phyloP scores from a whole-genome alignment of 2,329 filamentous ascomycete species.

The Pezicula carpinea region DNA sequence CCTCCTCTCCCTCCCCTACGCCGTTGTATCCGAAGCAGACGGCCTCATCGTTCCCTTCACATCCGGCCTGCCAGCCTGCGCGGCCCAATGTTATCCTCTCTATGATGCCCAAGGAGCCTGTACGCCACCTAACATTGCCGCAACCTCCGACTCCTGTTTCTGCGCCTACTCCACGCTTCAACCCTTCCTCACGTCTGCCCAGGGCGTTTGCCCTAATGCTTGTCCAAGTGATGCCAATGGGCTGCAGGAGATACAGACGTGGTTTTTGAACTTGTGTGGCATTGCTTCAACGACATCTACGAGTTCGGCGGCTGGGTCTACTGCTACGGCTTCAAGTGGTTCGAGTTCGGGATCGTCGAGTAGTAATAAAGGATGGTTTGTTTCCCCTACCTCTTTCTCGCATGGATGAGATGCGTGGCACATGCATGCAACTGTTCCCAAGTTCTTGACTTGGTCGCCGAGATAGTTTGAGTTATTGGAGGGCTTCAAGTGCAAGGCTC shows the following conservation, averaged over 20 bases:
- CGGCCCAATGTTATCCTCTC: conserved; percentile 52
- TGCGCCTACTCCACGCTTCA: conserved; percentile 60
- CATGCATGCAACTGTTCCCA: too few relatives aligned
- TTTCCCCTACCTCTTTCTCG: background rate
- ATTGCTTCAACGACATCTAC: conserved; percentile 19
- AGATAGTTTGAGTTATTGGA: too few relatives aligned
- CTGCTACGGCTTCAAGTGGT: conserved; percentile 5
- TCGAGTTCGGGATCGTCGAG: conserved; percentile 2
- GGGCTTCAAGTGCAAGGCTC: too few relatives aligned
- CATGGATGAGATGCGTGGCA: too few relatives aligned
- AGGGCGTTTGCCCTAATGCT: conserved; percentile 55
- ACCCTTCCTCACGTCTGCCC: conserved; percentile 50
- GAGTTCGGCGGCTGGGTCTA: conserved; percentile 7
- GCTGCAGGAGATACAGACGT: conserved; percentile 56
- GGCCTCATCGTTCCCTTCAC: conserved; percentile 47
- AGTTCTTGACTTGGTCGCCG: too few relatives aligned
- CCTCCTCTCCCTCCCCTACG: background rate
- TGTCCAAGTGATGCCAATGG: conserved; percentile 49
- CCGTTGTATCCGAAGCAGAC: conserved; percentile 12
- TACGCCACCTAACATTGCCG: conserved; percentile 50
- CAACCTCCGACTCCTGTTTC: conserved; percentile 66
- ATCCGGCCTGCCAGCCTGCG: conserved; percentile 58
- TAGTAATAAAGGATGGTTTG: conserved; percentile 17
- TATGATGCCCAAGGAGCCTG: conserved; percentile 70
- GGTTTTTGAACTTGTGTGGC: conserved; percentile 65